Percentiles rank a stretch among this genome's conserved stretches.
Conservation (phyloP, 2,329 filamentous ascomycete genomes). For the Purpureocillium lavendulum region DNA sequence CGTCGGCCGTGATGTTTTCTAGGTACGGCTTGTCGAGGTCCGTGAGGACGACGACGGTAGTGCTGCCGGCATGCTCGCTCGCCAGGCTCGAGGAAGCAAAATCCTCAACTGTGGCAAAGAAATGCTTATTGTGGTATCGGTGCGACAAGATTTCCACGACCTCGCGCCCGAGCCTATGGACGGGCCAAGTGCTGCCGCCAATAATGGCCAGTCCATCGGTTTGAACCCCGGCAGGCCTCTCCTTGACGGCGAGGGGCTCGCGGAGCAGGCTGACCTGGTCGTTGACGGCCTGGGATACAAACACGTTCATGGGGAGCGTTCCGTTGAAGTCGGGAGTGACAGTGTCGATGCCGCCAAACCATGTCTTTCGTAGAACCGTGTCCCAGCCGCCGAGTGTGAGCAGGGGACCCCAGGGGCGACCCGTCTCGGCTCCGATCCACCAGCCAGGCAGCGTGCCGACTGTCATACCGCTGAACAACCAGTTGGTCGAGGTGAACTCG, state of each 20-base stretch:
- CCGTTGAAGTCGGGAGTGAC: slow-evolving; percentile 1
- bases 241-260: slow-evolving; percentile 1
- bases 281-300: slow-evolving; percentile 5
- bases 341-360: slow-evolving; percentile 6
- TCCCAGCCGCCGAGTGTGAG: slow-evolving; percentile 2
- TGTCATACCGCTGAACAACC: not conserved
- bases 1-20: too few relatives aligned
- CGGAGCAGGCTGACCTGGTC: slow-evolving; percentile 10
- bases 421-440: slow-evolving; percentile 13
- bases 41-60: too few relatives aligned
- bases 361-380: slow-evolving; percentile 1
- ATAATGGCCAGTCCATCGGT: too few relatives aligned
- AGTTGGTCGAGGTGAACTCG: slow-evolving; percentile 21
- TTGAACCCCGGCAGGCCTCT: too few relatives aligned
- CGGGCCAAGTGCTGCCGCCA: too few relatives aligned
- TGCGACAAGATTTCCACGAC: too few relatives aligned
- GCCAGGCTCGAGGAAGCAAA: too few relatives aligned
- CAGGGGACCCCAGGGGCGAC: not conserved
- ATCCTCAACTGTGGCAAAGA: too few relatives aligned
- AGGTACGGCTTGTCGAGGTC: too few relatives aligned
- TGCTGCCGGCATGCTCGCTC: too few relatives aligned
- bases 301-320: not conserved
- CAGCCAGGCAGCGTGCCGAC: slow-evolving; percentile 16
- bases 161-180: too few relatives aligned
- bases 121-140: too few relatives aligned